Base-by-base conservation (phyloP, 176 grass and related monocot genomes). In the Oropetium thomaeum region DNA sequence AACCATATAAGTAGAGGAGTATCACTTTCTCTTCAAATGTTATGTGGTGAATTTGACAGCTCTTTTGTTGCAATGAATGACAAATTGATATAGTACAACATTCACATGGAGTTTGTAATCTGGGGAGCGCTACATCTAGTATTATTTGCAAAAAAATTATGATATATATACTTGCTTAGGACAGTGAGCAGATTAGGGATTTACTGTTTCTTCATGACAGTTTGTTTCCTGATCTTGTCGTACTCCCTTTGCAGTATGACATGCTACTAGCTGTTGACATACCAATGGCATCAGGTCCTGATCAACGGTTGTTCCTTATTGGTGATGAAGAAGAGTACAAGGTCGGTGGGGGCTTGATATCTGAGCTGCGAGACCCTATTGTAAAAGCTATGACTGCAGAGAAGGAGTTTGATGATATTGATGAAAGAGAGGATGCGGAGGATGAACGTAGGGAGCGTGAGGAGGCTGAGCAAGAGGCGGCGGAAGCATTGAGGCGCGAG, bases 221-320 rank as follows among this genome's bases (percentile, higher is more conserved):
- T 10, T 55, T 62, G 10, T 52, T 20, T 67, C 58, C 51, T 80
- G 53, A 37, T 27, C 33, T 70, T 35, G 42, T 32, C 28, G 17
- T 72, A 8, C 64, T 58, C 38, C 67, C 4, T 75, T 27, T 82
- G 82, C 75, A 98, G 96, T 92, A 98, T 72, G 89, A 90, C 82
- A 73, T 98, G 82, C 87, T 98, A 58, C 89, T 98, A 14, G 89
- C 96, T 42, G 89, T 94, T 79, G 96, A 94, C 67, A 98, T 98
- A 73, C 91, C 96, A 42, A 94, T 98, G 91, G 96, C 76, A 16
- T 55, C 96, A 53, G 96, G 91, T 7, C 88, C 91, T 62, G 91
- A 98, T 58, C 96, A 98, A 66, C 79, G 87, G 57, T 2, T 98
- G 65, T 98, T 92, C 43, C 74, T 94, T 44, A 68, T 88, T 0